A percentile compares a stretch with the other conserved stretches of the same genome.
phyloP scores from a whole-genome alignment of 805 yeast species.

The Monosporozyma aerobia region DNA sequence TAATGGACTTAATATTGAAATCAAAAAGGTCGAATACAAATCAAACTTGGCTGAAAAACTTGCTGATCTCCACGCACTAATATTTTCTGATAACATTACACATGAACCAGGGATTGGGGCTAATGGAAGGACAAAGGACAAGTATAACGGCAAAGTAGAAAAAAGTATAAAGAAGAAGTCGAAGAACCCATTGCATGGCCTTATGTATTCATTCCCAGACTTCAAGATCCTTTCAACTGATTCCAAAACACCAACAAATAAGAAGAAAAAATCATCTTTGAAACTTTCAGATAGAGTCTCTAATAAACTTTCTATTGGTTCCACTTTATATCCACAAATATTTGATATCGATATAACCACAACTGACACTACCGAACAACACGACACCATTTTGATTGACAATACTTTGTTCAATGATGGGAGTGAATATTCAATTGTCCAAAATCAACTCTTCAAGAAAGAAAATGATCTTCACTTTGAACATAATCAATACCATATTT shows the following conservation, averaged over 20 bases:
- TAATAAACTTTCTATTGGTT: background rate
- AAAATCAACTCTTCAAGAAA: background rate
- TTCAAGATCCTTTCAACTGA: background rate
- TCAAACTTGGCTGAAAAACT: background rate
- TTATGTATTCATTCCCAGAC: background rate
- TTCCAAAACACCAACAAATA: background rate
- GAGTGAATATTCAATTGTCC: background rate
- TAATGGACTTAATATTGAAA: background rate
- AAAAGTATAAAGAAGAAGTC: background rate
- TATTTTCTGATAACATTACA: background rate
- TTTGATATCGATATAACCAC: background rate
- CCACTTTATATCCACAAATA: background rate
- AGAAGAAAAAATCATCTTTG: background rate
- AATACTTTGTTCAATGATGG: background rate
- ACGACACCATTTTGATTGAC: background rate
- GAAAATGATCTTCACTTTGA: background rate
- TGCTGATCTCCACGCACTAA: background rate
- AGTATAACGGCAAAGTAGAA: background rate
- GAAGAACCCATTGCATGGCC: background rate
- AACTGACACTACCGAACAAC: background rate
- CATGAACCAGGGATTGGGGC: background rate
- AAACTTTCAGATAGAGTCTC: background rate
- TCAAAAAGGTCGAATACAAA: background rate
- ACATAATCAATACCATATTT: slow-evolving; percentile 3
- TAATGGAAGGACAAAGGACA: background rate